A percentile compares a stretch with the other conserved stretches of the same genome.
phyloP scores from a whole-genome alignment of 2,329 filamentous ascomycete genomes.

The Paraconiothyrium brasiliense region DNA sequence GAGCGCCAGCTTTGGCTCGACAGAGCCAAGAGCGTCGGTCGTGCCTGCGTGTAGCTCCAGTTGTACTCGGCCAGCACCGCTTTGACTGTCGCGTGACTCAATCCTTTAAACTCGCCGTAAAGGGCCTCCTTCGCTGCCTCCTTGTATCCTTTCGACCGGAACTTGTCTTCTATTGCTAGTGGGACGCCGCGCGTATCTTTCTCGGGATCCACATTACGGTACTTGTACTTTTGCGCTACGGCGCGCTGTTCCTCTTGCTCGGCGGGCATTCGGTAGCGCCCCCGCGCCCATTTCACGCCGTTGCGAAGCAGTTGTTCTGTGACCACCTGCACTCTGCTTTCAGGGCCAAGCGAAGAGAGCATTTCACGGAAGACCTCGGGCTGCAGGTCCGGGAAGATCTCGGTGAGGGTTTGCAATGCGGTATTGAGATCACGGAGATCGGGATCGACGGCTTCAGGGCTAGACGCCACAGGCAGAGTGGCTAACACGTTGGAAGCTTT shows the following conservation, averaged over 20 bases:
- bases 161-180: conserved; percentile 70
- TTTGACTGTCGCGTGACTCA: conserved; percentile 77
- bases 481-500: conserved; percentile 17
- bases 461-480: conserved; percentile 5
- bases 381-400: conserved; percentile 82
- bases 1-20: conserved; percentile 81
- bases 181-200: conserved; percentile 45
- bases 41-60: conserved; percentile 77
- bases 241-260: conserved; percentile 48
- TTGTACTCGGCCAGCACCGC: conserved; percentile 84
- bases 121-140: conserved; percentile 73
- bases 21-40: conserved; percentile 73
- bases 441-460: conserved; percentile 58
- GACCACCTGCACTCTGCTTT: conserved; percentile 79
- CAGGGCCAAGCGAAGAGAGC: conserved; percentile 76
- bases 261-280: conserved; percentile 61
- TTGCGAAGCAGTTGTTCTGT: conserved; percentile 81
- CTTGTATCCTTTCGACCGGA: conserved; percentile 73
- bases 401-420: conserved; percentile 72
- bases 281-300: conserved; percentile 74
- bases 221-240: conserved; percentile 44
- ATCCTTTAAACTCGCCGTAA: conserved; percentile 77
- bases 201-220: conserved; percentile 39
- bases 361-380: conserved; percentile 85
- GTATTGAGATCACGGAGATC: conserved; percentile 76